Evolutionary conservation across 192 early-diverging fungal genomes (phyloP).

Genomic region (Allomyces javanicus): DNA sequence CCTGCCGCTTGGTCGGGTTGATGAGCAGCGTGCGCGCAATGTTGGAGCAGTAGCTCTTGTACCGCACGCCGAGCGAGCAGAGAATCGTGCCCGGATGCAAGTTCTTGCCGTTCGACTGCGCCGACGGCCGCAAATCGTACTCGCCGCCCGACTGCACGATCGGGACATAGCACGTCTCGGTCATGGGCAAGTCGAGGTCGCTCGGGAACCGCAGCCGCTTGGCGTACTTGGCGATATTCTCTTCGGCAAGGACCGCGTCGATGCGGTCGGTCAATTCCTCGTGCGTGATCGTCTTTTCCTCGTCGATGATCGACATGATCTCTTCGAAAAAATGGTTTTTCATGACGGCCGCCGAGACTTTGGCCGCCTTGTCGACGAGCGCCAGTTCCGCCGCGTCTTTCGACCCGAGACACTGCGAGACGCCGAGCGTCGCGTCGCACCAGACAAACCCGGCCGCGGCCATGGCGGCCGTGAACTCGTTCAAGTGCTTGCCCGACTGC

Average conservation of each 20-base stretch:
- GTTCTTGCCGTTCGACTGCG: conserved; percentile 44
- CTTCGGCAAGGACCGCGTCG: conserved; percentile 46
- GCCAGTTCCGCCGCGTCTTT: conserved; percentile 83
- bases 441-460: conserved; percentile 31
- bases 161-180: conserved; percentile 83
- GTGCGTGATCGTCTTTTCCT: conserved; percentile 70
- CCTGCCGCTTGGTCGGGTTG: conserved; percentile 71
- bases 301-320: conserved; percentile 71
- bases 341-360: conserved; percentile 53
- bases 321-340: conserved; percentile 68
- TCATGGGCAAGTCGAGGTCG: conserved; percentile 47
- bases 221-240: conserved; percentile 23
- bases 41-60: conserved; percentile 88
- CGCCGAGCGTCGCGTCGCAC: conserved; percentile 48
- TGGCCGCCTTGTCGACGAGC: conserved; percentile 49
- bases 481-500: conserved; percentile 47
- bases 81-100: conserved; percentile 79
- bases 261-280: conserved; percentile 52
- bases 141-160: conserved; percentile 91
- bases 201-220: conserved; percentile 43
- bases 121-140: conserved; percentile 69
- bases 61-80: conserved; percentile 82
- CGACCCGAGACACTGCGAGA: conserved; percentile 50
- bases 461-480: conserved; percentile 56
- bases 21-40: conserved; percentile 85